Conservation (phyloP, 495 filamentous ascomycete genomes). For the Penicillium longicatenatum region DNA sequence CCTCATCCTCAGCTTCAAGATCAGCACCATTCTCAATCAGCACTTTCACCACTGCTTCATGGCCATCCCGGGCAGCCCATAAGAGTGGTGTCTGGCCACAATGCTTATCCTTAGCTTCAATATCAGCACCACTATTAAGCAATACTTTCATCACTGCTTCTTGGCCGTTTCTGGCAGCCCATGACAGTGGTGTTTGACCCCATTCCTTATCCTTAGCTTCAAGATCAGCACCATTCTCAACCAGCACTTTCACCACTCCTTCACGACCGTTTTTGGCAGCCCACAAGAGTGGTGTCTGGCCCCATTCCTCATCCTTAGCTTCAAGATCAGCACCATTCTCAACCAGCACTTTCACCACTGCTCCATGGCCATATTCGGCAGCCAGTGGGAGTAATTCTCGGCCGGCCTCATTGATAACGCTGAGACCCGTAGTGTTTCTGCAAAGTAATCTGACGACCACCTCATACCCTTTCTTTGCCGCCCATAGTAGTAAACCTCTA, state of each 20-base stretch:
- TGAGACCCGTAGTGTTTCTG: not conserved
- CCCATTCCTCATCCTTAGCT: not conserved
- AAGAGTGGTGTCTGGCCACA: not conserved
- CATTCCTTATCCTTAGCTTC: not conserved
- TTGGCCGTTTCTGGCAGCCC: not conserved
- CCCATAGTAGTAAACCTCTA: not conserved
- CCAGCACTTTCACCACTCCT: not conserved
- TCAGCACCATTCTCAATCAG: constrained; percentile 1
- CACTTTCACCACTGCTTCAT: not conserved
- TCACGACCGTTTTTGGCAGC: not conserved
- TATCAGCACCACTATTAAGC: constrained; percentile 1
- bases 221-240: not conserved
- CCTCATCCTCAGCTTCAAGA: not conserved
- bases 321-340: not conserved
- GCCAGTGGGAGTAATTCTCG: not conserved
- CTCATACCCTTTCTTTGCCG: not conserved
- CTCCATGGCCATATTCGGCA: constrained; percentile 1
- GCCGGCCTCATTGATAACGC: not conserved
- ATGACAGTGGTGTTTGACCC: not conserved
- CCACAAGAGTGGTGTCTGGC: not conserved
- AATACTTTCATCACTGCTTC: not conserved
- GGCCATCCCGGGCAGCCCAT: not conserved
- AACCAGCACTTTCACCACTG: not conserved
- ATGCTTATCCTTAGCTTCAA: not conserved
- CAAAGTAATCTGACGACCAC: not conserved